These are phyloP conservation scores for Lyophyllum decastes DNA, from an alignment of 768 basidiomycete species.

Conservation along the genomic window DNA sequence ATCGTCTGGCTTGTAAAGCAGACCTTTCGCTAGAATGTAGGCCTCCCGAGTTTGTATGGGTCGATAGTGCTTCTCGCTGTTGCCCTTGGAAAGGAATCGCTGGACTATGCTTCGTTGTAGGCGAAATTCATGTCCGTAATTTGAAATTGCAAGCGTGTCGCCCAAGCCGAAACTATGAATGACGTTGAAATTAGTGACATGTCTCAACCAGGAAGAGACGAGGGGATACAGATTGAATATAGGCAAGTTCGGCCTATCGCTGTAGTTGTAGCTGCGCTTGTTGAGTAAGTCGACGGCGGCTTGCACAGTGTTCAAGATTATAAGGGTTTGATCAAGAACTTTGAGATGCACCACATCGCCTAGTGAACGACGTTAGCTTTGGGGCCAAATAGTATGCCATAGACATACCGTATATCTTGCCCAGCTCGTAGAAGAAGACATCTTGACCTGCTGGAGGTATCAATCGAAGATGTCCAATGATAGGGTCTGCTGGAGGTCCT, in stretches of 20 bases:
- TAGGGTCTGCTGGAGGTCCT: not conserved
- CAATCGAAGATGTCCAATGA: not conserved
- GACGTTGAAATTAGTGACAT: not conserved
- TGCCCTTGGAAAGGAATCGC: conserved; percentile 19
- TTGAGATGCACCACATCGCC: conserved; percentile 21
- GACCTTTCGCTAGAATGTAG: conserved; percentile 26
- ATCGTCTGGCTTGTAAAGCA: conserved; percentile 22
- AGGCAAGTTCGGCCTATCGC: conserved; percentile 18
- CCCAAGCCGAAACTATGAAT: not conserved
- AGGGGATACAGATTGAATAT: conserved; percentile 5
- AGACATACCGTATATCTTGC: not conserved
- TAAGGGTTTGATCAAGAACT: conserved; percentile 23
- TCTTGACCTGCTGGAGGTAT: not conserved
- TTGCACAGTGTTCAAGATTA: conserved; percentile 23
- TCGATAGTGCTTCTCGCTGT: conserved; percentile 22
- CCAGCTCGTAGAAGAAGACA: not conserved
- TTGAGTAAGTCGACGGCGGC: conserved; percentile 27
- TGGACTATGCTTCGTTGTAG: conserved; percentile 21
- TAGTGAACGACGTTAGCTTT: not conserved
- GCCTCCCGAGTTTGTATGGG: conserved; percentile 31
- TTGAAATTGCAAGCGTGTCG: conserved; percentile 10
- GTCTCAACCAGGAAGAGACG: not conserved
- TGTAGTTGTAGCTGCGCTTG: conserved; percentile 23
- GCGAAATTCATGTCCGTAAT: conserved; percentile 22
- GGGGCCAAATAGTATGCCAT: not conserved